Evolutionary conservation across 2,329 filamentous ascomycete species (phyloP).

Genomic region (Microsporum ferrugineum): DNA sequence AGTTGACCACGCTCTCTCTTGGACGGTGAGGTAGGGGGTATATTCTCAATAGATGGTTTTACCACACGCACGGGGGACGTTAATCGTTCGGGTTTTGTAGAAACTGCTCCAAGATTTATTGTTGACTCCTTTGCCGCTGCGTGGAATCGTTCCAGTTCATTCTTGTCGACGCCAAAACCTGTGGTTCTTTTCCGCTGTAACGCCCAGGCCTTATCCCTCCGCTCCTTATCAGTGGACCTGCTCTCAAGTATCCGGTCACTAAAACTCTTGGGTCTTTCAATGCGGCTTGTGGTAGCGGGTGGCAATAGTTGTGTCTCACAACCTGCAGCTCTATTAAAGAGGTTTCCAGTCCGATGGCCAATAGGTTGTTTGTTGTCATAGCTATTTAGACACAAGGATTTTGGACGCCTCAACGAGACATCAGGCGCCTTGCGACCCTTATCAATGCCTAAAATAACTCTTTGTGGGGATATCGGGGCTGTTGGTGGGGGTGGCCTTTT

Average conservation of each 20-base stretch:
- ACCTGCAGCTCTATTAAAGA: not conserved
- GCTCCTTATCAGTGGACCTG: constrained; percentile 33
- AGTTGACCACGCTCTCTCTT: not conserved
- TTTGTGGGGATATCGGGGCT: constrained; percentile 61
- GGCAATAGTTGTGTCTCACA: not conserved
- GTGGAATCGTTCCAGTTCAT: constrained; percentile 35
- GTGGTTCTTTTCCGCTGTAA: constrained; percentile 32
- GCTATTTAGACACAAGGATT: not conserved
- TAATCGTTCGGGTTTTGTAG: not conserved
- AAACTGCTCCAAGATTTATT: not conserved
- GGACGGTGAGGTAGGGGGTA: constrained; percentile 7
- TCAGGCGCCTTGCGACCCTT: constrained; percentile 72
- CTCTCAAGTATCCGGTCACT: constrained; percentile 74
- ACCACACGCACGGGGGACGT: not conserved
- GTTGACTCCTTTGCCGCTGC: constrained; percentile 23
- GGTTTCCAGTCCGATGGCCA: not conserved
- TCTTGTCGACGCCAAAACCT: constrained; percentile 33
- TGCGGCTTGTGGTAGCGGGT: not conserved
- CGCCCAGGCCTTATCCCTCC: constrained; percentile 28
- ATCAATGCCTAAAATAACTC: constrained; percentile 76
- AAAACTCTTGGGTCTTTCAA: constrained; percentile 49
- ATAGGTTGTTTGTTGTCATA: not conserved
- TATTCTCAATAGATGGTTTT: constrained; percentile 11
- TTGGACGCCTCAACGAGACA: constrained; percentile 67
- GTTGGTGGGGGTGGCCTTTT: constrained; percentile 38